A percentile compares a stretch with the other conserved stretches of the same genome.
Evolutionary conservation across 768 basidiomycete genomes (phyloP).

Genomic region (Boletus bicolor): DNA sequence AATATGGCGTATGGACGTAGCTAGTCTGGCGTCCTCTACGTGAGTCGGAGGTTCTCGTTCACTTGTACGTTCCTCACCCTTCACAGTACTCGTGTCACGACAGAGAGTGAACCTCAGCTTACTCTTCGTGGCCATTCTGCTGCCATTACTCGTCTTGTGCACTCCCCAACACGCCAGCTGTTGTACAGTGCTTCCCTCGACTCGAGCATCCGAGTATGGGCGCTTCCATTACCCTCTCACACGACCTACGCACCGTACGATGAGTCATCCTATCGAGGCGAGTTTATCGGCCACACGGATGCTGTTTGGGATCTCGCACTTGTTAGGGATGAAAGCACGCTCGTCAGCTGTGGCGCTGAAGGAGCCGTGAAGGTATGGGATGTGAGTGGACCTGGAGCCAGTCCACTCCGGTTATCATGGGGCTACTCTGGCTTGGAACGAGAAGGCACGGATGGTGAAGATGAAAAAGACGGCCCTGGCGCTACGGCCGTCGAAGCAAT

Average conservation of each 20-base stretch:
- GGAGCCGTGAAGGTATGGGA: constrained; percentile 95
- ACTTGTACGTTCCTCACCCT: not conserved
- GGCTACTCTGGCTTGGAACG: constrained; percentile 66
- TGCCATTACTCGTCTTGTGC: constrained; percentile 81
- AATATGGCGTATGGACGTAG: constrained; percentile 87
- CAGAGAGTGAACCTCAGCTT: constrained; percentile 89
- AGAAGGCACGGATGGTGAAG: constrained; percentile 35
- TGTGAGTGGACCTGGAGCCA: constrained; percentile 61
- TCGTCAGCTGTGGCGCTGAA: constrained; percentile 90
- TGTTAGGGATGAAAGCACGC: constrained; percentile 74
- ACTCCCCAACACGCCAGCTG: constrained; percentile 70
- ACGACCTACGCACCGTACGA: constrained; percentile 94
- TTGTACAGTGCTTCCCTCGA: constrained; percentile 93
- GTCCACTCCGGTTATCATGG: constrained; percentile 72
- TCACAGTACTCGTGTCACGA: constrained; percentile 61
- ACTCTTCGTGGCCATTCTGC: constrained; percentile 93
- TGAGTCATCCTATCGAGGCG: constrained; percentile 67
- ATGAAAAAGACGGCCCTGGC: constrained; percentile 50
- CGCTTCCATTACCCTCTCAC: constrained; percentile 68
- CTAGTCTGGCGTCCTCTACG: constrained; percentile 71
- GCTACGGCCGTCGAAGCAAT: constrained; percentile 84
- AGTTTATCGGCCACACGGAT: constrained; percentile 90
- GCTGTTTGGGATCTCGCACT: constrained; percentile 95
- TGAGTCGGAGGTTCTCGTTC: constrained; percentile 41
- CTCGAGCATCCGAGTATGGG: constrained; percentile 91